Percentiles rank a stretch among this genome's conserved stretches.
These are phyloP conservation scores for Grosmannia clavigera DNA, from an alignment of 2,329 filamentous ascomycete species.

Conservation along the genomic window DNA sequence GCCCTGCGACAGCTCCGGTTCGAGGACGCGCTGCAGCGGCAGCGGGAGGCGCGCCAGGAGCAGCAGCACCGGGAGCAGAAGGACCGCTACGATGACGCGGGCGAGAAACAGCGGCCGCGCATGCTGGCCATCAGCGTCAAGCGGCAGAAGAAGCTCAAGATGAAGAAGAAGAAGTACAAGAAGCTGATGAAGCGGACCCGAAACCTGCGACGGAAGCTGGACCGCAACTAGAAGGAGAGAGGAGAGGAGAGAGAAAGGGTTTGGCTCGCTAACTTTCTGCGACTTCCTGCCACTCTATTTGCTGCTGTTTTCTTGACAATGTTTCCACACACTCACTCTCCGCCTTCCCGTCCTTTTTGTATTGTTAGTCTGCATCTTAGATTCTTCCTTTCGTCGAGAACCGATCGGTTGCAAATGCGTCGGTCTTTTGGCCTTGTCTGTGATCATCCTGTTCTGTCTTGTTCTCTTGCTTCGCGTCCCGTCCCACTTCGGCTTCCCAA, in stretches of 20 bases:
- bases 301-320: neutral
- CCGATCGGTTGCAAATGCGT: neutral
- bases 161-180: slow-evolving; percentile 99
- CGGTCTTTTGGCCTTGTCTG: neutral
- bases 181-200: slow-evolving; percentile 92
- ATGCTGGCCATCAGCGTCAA: slow-evolving; percentile 85
- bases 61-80: slow-evolving; percentile 23
- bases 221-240: slow-evolving; percentile 7
- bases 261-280: neutral
- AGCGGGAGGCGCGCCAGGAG: slow-evolving; percentile 19
- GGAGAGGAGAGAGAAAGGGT: neutral
- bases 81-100: neutral
- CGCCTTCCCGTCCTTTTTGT: neutral
- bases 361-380: neutral
- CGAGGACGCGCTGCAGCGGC: slow-evolving; percentile 30
- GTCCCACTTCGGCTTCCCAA: too few relatives aligned
- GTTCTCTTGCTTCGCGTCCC: too few relatives aligned
- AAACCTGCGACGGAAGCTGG: slow-evolving; percentile 71
- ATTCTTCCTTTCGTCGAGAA: neutral
- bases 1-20: slow-evolving; percentile 49
- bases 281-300: neutral
- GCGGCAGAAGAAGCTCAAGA: slow-evolving; percentile 87
- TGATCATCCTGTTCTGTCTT: too few relatives aligned
- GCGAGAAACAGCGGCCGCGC: slow-evolving; percentile 14
- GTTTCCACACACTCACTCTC: neutral